Conservation (phyloP, 2,329 filamentous ascomycete genomes). For the Claviceps citrina region DNA sequence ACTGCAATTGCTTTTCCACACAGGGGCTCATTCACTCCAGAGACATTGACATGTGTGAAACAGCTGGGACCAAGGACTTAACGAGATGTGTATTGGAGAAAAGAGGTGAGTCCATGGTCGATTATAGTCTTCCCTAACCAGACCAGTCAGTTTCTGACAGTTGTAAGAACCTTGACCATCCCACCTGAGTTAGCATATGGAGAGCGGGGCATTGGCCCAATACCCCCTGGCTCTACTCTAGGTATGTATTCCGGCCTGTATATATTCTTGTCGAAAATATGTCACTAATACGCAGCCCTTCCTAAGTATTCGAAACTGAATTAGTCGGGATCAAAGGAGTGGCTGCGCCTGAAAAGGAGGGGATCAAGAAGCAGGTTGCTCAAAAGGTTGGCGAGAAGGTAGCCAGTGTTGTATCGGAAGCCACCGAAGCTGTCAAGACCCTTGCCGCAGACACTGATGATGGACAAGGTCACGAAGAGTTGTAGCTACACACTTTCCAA, state of each 20-base stretch:
- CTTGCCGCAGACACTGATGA: conserved; percentile 40
- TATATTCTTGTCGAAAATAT: conserved; percentile 1
- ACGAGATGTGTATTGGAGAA: conserved; percentile 93
- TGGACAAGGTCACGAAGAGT: conserved; percentile 42
- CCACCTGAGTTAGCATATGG: conserved; percentile 81
- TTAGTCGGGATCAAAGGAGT: conserved; percentile 72
- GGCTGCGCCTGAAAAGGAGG: conserved; percentile 9
- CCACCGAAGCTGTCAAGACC: conserved; percentile 28
- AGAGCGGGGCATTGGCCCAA: conserved; percentile 58
- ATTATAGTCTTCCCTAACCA: background rate
- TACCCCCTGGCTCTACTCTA: conserved; percentile 66
- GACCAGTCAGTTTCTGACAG: conserved; percentile 4
- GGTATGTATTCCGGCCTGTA: conserved; percentile 29
- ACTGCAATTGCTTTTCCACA: background rate
- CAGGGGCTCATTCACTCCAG: too few species aligned
- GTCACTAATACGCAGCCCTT: conserved; percentile 7
- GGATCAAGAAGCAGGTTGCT: conserved; percentile 15
- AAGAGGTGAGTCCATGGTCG: conserved; percentile 38
- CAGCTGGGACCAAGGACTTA: conserved; percentile 77
- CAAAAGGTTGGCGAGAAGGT: conserved; percentile 13
- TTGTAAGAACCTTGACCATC: conserved; percentile 59
- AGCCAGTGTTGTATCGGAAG: conserved; percentile 10
- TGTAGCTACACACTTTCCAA: conserved; percentile 22
- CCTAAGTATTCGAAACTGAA: conserved; percentile 75
- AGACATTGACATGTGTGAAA: conserved; percentile 7